Conservation (phyloP, 2,329 filamentous ascomycete genomes). For the Neofusicoccum sp. region DNA sequence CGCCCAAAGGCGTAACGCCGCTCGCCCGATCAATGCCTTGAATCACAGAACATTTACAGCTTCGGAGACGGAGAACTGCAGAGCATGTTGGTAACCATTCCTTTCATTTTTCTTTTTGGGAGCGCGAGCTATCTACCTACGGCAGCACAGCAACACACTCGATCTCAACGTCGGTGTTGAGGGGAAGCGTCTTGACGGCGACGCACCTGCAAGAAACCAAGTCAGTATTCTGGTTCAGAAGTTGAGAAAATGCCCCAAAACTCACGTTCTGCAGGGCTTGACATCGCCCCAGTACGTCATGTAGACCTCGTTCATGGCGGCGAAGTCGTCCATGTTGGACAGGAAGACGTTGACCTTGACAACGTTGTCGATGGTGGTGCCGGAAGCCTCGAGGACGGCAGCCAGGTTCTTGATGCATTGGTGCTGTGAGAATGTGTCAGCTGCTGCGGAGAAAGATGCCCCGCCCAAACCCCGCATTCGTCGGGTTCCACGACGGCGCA, state of each 20-base stretch:
- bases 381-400: constrained; percentile 30
- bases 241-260: not conserved
- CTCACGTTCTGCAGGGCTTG: constrained; percentile 20
- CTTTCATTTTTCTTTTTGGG: not conserved
- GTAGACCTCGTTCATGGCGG: constrained; percentile 35
- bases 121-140: constrained; percentile 14
- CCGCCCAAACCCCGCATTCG: not conserved
- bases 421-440: constrained; percentile 8
- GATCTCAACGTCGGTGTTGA: constrained; percentile 32
- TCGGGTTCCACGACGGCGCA: too few species aligned
- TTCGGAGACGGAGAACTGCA: not conserved
- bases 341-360: constrained; percentile 37
- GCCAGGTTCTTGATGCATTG: constrained; percentile 19
- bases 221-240: not conserved
- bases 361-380: constrained; percentile 33
- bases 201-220: constrained; percentile 23
- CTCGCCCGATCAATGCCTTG: too few species aligned
- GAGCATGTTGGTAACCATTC: not conserved
- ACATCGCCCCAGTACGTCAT: constrained; percentile 27
- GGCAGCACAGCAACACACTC: constrained; percentile 30
- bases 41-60: not conserved
- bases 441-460: not conserved
- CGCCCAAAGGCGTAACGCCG: not conserved
- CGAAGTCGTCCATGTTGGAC: constrained; percentile 34
- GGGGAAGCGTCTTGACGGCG: constrained; percentile 27